Evolutionary conservation across 2,329 filamentous ascomycete genomes (phyloP).

Genomic region (Phaeosphaeria sp.): DNA sequence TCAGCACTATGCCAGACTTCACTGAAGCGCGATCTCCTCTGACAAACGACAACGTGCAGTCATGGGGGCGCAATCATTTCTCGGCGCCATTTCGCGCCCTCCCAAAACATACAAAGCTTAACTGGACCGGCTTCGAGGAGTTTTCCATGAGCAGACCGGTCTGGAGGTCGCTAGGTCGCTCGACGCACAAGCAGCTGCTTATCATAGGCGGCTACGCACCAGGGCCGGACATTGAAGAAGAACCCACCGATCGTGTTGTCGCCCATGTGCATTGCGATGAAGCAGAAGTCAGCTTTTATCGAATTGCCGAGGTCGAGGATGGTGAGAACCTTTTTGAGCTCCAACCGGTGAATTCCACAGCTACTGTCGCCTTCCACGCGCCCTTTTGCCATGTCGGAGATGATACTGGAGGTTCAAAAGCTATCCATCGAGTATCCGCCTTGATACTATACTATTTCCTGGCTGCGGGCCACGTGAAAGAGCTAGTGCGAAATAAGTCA

Average conservation of each 20-base stretch:
- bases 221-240: slow-evolving; percentile 28
- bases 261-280: slow-evolving; percentile 36
- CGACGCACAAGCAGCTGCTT: slow-evolving; percentile 35
- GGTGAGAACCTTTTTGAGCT: slow-evolving; percentile 23
- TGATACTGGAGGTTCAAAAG: slow-evolving; percentile 32
- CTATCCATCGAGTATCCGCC: slow-evolving; percentile 35
- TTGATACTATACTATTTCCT: slow-evolving; percentile 36
- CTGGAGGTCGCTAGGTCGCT: slow-evolving; percentile 32
- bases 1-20: slow-evolving; percentile 29
- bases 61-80: slow-evolving; percentile 30
- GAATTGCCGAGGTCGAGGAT: slow-evolving; percentile 22
- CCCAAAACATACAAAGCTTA: slow-evolving; percentile 22
- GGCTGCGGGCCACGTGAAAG: slow-evolving; percentile 31
- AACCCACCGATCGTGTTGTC: slow-evolving; percentile 28
- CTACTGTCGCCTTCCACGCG: slow-evolving; percentile 34
- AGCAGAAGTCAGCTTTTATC: slow-evolving; percentile 37
- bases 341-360: slow-evolving; percentile 33
- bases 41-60: slow-evolving; percentile 30
- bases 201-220: slow-evolving; percentile 38
- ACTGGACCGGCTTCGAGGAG: slow-evolving; percentile 35
- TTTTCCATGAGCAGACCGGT: slow-evolving; percentile 32
- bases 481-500: slow-evolving; percentile 29
- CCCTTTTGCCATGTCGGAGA: slow-evolving; percentile 37
- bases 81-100: slow-evolving; percentile 26
- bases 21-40: slow-evolving; percentile 34